phyloP scores from a whole-genome alignment of 371 early-diverging fungal species.

The Rhizopus delemar region DNA sequence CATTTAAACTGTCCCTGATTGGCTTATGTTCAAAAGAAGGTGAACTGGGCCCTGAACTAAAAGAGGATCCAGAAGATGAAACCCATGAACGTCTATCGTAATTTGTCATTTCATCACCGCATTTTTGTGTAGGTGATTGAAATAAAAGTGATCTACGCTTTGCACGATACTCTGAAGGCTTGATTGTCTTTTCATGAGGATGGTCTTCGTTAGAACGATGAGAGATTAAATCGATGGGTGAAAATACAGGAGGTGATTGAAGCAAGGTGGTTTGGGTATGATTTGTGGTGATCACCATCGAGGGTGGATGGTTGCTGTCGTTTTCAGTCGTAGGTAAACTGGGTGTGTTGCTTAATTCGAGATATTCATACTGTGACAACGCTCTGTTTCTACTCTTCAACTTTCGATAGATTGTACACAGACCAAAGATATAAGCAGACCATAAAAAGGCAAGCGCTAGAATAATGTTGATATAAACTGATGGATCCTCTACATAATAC shows the following conservation, averaged over 20 bases:
- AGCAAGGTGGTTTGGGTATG: conserved; percentile 5
- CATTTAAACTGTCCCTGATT: conserved; percentile 12
- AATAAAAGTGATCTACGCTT: conserved; percentile 47
- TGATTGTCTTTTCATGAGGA: conserved; percentile 29
- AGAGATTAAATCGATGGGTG: not conserved
- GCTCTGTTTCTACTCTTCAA: conserved; percentile 19
- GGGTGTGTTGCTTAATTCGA: conserved; percentile 20
- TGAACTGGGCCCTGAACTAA: conserved; percentile 20
- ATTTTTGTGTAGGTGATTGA: conserved; percentile 27
- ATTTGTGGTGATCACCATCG: not conserved
- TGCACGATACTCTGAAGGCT: conserved; percentile 50
- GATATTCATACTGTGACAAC: conserved; percentile 54
- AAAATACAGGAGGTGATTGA: not conserved
- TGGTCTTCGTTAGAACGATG: conserved; percentile 5
- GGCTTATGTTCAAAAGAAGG: conserved; percentile 13
- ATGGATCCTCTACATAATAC: conserved; percentile 36
- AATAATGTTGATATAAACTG: conserved; percentile 38
- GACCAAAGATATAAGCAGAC: conserved; percentile 48
- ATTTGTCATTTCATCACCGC: not conserved
- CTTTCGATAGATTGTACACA: conserved; percentile 63
- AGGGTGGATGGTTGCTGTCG: not conserved
- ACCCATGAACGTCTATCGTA: conserved; percentile 23
- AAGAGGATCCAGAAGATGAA: conserved; percentile 22
- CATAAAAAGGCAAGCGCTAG: conserved; percentile 42
- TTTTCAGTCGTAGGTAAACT: conserved; percentile 7